Conservation (phyloP, 2,329 filamentous ascomycete genomes). For the Microsporum ferrugineum region DNA sequence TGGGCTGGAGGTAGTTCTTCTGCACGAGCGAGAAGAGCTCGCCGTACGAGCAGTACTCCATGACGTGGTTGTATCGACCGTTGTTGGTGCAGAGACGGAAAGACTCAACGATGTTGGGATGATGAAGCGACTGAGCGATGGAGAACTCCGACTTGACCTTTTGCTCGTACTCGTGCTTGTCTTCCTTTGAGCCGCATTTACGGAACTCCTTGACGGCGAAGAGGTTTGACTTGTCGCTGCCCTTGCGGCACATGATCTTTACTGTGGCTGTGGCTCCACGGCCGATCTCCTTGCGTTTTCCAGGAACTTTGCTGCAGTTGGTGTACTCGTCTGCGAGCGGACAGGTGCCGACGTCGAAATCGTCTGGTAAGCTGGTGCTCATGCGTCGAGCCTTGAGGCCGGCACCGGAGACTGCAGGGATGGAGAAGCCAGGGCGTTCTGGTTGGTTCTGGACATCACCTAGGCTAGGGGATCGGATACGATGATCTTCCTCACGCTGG, state of each 20-base stretch:
- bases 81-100: conserved; percentile 63
- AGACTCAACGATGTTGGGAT: conserved; percentile 79
- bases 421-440: conserved; percentile 26
- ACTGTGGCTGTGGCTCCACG: conserved; percentile 77
- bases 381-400: conserved; percentile 69
- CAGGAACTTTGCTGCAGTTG: conserved; percentile 57
- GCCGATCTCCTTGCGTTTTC: conserved; percentile 62
- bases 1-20: conserved; percentile 54
- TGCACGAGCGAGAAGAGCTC: conserved; percentile 67
- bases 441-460: conserved; percentile 17
- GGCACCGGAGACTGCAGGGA: conserved; percentile 57
- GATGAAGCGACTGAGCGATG: conserved; percentile 72
- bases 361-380: conserved; percentile 61
- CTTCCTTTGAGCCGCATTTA: conserved; percentile 57
- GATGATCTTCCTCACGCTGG: conserved; percentile 11
- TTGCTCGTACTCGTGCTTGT: conserved; percentile 63
- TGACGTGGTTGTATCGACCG: conserved; percentile 76
- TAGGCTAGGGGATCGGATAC: conserved; percentile 21
- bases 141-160: conserved; percentile 88
- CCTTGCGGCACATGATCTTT: conserved; percentile 64
- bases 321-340: conserved; percentile 60
- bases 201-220: conserved; percentile 86
- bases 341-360: conserved; percentile 59
- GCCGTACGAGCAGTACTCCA: conserved; percentile 80
- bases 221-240: conserved; percentile 47